Base-by-base conservation (phyloP, 768 basidiomycete species). In the Filobasidium wieringae region DNA sequence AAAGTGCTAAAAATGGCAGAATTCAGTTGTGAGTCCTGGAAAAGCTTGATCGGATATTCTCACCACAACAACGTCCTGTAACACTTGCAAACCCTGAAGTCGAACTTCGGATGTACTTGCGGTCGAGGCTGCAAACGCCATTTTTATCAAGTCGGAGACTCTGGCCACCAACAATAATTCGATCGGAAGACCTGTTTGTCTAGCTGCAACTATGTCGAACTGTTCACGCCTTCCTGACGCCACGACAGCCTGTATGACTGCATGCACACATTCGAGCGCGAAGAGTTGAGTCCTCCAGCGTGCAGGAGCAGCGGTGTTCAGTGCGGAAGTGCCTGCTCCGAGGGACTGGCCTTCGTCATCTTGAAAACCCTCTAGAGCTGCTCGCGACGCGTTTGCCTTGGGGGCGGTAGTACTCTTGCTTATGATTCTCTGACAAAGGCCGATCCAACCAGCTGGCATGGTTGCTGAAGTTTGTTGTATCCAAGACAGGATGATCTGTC, bases 211-310 rank as follows among this genome's bases (percentile, higher is more conserved):
- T 29, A 87, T 80, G 69, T 93, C 85, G 33, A 95, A 77, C 66
- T 97, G 90, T 66, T 99, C 91, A 60, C 78, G 79, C 57, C 84
- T 78, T 22, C 87, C 85, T 30, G 85, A 85, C 26, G 76, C 78
- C 0, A 81, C 77, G 0, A 95, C 84, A 6, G 86, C 82, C 1
- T 77, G 78, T 63, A 93, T 88, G 9, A 96, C 91, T 49, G 82
- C 82, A 71, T 96, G 93, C 33, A 97, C 74, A 70, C 95, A 97
- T 62, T 86, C 83, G 53, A 99, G 74, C 1, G 95, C 89, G 71
- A 97, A 99, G 15, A 96, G 76, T 60, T 97, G 95, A 0, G 95
- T 99, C 58, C 95, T 79, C 95, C 95, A 99, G 41, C 93, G 80
- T 17, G 90, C 90, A 26, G 64, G 65, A 54, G 67, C 61, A 29